These are phyloP conservation scores for Neohortaea acidophila DNA, from an alignment of 495 filamentous ascomycete species.

Conservation along the genomic window DNA sequence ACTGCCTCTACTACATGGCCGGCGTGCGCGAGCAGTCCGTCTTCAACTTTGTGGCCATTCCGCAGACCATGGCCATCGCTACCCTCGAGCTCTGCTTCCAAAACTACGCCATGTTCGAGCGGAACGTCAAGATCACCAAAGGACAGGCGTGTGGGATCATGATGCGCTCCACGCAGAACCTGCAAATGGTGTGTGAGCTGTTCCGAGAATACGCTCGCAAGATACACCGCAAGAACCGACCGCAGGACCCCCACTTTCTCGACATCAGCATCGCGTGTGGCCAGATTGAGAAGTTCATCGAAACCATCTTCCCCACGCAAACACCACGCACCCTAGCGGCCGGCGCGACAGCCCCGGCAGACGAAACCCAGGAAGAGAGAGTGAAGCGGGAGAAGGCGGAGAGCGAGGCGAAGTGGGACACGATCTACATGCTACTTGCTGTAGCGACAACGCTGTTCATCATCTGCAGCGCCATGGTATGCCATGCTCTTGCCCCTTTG, in stretches of 20 bases:
- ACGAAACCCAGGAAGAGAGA: constrained; percentile 30
- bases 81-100: constrained; percentile 84
- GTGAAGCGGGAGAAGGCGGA: constrained; percentile 31
- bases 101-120: constrained; percentile 75
- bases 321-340: constrained; percentile 33
- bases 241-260: constrained; percentile 82
- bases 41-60: constrained; percentile 99
- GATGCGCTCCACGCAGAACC: constrained; percentile 81
- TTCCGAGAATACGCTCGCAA: constrained; percentile 61
- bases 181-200: constrained; percentile 58
- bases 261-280: constrained; percentile 84
- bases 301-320: constrained; percentile 76
- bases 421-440: constrained; percentile 46
- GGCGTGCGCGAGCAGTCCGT: constrained; percentile 91
- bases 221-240: constrained; percentile 90
- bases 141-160: constrained; percentile 84
- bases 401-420: constrained; percentile 39
- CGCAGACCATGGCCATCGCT: constrained; percentile 96
- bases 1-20: constrained; percentile 94
- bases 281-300: constrained; percentile 97
- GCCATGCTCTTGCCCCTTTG: neutral
- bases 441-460: constrained; percentile 43
- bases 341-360: constrained; percentile 16
- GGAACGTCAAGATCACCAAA: constrained; percentile 91
- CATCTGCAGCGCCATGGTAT: constrained; percentile 53